phyloP scores from a whole-genome alignment of 345 rosid species.

The Linum usitatissimum region DNA sequence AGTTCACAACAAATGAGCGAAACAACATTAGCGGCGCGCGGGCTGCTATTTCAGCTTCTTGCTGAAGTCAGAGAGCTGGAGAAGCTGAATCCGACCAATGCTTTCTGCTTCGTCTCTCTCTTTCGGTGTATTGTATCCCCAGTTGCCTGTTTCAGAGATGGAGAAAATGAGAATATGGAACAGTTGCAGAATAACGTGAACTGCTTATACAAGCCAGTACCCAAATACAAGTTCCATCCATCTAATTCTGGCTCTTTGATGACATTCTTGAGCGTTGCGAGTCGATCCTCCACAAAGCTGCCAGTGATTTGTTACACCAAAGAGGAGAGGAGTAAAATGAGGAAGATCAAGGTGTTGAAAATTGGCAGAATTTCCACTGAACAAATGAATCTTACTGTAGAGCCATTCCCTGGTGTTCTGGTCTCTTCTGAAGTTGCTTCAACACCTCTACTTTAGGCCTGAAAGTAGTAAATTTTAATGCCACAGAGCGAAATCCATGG shows the following conservation, averaged over 20 bases:
- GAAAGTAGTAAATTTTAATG: conserved; percentile 1
- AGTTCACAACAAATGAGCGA: too few relatives aligned
- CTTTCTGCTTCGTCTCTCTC: conserved; percentile 73
- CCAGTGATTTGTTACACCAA: background rate
- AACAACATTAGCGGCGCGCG: too few relatives aligned
- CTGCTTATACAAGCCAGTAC: conserved; percentile 22
- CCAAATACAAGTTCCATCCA: conserved; percentile 76
- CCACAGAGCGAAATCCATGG: background rate
- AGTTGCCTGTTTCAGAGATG: conserved; percentile 31
- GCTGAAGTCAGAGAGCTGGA: conserved; percentile 68
- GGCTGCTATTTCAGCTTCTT: conserved; percentile 53
- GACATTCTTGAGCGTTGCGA: conserved; percentile 80
- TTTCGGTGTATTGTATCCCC: conserved; percentile 67
- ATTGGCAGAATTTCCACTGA: background rate
- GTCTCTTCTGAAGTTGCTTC: conserved; percentile 64
- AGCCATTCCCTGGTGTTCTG: conserved; percentile 63
- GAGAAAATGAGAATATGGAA: background rate
- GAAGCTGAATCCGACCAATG: conserved; percentile 59
- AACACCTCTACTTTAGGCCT: conserved; percentile 80
- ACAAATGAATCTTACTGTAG: conserved; percentile 42
- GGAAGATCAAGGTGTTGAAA: background rate
- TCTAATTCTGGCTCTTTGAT: conserved; percentile 74
- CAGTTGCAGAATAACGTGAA: background rate
- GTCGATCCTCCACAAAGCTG: conserved; percentile 92
- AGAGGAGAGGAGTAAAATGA: too few relatives aligned